A percentile compares a stretch with the other conserved stretches of the same genome.
phyloP scores from a whole-genome alignment of 495 filamentous ascomycete genomes.

The Echria macrotheca region DNA sequence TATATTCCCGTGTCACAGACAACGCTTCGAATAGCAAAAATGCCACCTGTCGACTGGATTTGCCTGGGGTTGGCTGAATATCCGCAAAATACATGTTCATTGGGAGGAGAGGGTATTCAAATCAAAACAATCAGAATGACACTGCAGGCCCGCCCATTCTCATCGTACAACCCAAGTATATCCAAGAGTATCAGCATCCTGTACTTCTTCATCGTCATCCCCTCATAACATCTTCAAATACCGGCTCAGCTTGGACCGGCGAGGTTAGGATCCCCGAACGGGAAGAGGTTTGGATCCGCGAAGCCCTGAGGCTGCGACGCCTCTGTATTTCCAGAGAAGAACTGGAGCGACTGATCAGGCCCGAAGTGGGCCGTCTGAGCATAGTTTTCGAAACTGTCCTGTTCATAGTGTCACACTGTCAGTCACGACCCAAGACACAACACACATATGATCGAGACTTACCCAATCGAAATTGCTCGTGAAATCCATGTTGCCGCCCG shows the following conservation, averaged over 20 bases:
- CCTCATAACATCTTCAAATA: too few relatives aligned
- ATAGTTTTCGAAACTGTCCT: slow-evolving; percentile 47
- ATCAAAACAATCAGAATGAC: too few relatives aligned
- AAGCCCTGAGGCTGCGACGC: slow-evolving; percentile 27
- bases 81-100: too few relatives aligned
- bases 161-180: too few relatives aligned
- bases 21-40: too few relatives aligned
- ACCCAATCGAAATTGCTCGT: slow-evolving; percentile 72
- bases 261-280: slow-evolving; percentile 16
- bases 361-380: slow-evolving; percentile 44
- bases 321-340: slow-evolving; percentile 40
- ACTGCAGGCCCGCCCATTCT: too few relatives aligned
- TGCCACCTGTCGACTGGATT: too few relatives aligned
- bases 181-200: too few relatives aligned
- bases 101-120: neutral
- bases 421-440: slow-evolving; percentile 6
- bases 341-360: slow-evolving; percentile 41
- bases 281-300: slow-evolving; percentile 9
- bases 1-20: neutral
- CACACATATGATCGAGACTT: too few relatives aligned
- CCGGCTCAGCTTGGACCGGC: slow-evolving; percentile 8
- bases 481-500: slow-evolving; percentile 39
- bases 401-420: neutral
- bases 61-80: too few relatives aligned
- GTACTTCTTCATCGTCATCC: neutral